Base-by-base conservation (phyloP, 306 rosid genomes). In the Parietaria judaica region DNA sequence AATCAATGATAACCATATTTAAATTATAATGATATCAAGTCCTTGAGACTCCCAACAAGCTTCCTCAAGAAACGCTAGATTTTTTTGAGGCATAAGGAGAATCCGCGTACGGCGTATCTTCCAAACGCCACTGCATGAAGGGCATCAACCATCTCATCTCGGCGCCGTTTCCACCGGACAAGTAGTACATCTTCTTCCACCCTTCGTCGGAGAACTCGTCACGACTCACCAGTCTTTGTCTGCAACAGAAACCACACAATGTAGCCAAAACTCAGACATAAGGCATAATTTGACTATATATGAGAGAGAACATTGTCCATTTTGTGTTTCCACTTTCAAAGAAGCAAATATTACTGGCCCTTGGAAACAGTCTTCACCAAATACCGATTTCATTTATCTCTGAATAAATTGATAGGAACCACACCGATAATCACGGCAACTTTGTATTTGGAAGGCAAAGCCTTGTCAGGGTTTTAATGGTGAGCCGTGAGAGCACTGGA, bases 141-240 rank as follows among this genome's bases (percentile, higher is more conserved):
- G 98, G 89, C 66, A 72, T 75, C 65, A 92, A 69, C 57, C 86
- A 81, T 76, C 98, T 84, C 76, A 92, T 82, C 76, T 92, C 98
- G 58, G 88, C 60, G 72, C 96, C 98, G 74, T 92, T 92, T 75
- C 96, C 98, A 65, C 86, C 86, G 23, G 90, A 68, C 67, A 92
- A 72, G 74, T 80, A 88, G 74, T 88, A 86, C 58, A 92, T 43
- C 70, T 81, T 92, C 80, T 84, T 88, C 95, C 98, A 92, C 57
- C 67, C 87, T 41, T 88, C 95, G 59, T 92, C 98, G 3, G 96
- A 70, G 83, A 88, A 88, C 56, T 66, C 83, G 77, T 88, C 96
- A 8, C 81, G 96, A 1, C 74, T 74, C 37, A 82, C 77, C 58
- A 92, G 78, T 80, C 98, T 84, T 77, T 86, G 98, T 72, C 98